Evolutionary conservation across 2,329 filamentous ascomycete species (phyloP).

Genomic region (Penicillium griseofulvum): DNA sequence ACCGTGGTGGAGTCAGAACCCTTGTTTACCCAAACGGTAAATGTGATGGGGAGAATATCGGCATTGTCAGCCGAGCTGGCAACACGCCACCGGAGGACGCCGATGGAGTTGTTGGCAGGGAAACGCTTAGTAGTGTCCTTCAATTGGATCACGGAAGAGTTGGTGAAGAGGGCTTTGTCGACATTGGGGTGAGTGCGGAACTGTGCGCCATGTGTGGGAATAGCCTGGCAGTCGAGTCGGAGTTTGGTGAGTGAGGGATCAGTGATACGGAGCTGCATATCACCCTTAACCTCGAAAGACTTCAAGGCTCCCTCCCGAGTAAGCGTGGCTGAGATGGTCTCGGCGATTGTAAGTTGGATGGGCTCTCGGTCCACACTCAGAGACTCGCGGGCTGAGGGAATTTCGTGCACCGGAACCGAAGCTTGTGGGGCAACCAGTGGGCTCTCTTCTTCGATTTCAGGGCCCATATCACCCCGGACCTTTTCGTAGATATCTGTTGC

Average conservation of each 20-base stretch:
- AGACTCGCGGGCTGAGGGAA: constrained; percentile 57
- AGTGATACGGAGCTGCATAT: constrained; percentile 84
- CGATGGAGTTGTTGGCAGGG: constrained; percentile 89
- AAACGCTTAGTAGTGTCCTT: constrained; percentile 85
- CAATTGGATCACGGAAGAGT: constrained; percentile 80
- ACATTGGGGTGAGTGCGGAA: constrained; percentile 97
- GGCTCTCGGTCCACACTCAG: constrained; percentile 75
- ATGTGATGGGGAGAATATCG: constrained; percentile 83
- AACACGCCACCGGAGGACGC: constrained; percentile 83
- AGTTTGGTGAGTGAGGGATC: constrained; percentile 88
- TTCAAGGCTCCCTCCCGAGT: constrained; percentile 84
- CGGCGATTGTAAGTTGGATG: constrained; percentile 82
- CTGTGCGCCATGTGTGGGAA: constrained; percentile 77
- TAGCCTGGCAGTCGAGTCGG: constrained; percentile 75
- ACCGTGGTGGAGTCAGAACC: constrained; percentile 79
- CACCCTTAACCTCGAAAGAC: constrained; percentile 84
- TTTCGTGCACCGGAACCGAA: constrained; percentile 51
- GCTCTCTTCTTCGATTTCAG: constrained; percentile 69
- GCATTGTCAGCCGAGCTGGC: constrained; percentile 77
- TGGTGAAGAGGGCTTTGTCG: constrained; percentile 82
- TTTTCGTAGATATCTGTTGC: constrained; percentile 96
- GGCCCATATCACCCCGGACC: constrained; percentile 86
- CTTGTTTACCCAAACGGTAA: constrained; percentile 97
- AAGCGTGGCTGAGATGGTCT: constrained; percentile 85
- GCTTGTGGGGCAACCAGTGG: constrained; percentile 66